These are phyloP conservation scores for Myxozyma neglecta DNA, from an alignment of 805 yeast genomes.

Conservation along the genomic window DNA sequence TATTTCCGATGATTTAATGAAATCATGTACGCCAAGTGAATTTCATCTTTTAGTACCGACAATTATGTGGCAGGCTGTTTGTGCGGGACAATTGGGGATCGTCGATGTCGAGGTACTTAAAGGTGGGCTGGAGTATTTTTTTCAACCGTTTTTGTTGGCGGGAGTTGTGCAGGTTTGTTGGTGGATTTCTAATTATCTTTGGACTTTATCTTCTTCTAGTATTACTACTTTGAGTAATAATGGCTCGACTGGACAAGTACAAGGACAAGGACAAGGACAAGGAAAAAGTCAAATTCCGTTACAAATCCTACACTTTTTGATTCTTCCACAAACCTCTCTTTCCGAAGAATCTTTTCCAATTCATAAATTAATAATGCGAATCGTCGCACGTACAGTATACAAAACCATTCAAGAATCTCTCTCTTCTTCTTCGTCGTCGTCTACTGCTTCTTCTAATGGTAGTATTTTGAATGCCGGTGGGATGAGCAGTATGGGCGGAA, in stretches of 20 bases:
- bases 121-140: constrained; percentile 79
- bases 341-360: constrained; percentile 50
- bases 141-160: constrained; percentile 71
- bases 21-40: constrained; percentile 62
- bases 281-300: constrained; percentile 42
- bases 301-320: constrained; percentile 44
- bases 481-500: no score
- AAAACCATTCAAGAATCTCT: constrained; percentile 32
- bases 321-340: constrained; percentile 45
- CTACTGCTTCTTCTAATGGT: no score
- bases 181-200: constrained; percentile 50
- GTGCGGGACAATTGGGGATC: constrained; percentile 56
- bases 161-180: constrained; percentile 56
- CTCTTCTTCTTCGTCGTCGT: no score
- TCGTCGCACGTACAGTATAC: constrained; percentile 34
- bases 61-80: constrained; percentile 69
- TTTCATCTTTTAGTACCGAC: constrained; percentile 68
- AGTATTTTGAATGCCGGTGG: no score
- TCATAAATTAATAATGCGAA: constrained; percentile 45
- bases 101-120: constrained; percentile 60
- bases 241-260: no score
- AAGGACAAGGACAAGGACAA: no score
- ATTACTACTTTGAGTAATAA: no score
- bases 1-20: constrained; percentile 77
- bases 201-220: constrained; percentile 33